phyloP scores from a whole-genome alignment of 2,329 filamentous ascomycete genomes.

The Phaeosphaeria sp. region DNA sequence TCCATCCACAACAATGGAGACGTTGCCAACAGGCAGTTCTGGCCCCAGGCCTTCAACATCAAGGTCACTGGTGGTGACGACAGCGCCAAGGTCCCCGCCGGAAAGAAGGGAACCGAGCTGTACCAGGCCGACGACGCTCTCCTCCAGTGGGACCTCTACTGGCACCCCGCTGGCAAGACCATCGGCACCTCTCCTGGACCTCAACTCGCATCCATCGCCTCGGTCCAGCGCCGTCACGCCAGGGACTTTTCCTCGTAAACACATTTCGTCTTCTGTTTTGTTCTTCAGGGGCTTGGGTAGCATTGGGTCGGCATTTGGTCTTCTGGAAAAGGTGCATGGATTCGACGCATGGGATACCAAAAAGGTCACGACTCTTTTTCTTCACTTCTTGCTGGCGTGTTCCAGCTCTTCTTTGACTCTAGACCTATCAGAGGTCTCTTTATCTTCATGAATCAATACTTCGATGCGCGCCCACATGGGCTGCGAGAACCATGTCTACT shows the following conservation, averaged over 20 bases:
- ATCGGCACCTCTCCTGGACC: constrained; percentile 31
- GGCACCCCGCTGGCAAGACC: constrained; percentile 35
- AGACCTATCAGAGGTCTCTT: neutral
- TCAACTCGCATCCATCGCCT: constrained; percentile 25
- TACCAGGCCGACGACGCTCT: constrained; percentile 36
- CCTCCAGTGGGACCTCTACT: constrained; percentile 39
- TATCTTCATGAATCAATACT: neutral
- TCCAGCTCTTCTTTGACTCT: neutral
- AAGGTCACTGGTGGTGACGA: constrained; percentile 40
- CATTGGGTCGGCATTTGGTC: neutral
- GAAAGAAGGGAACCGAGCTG: constrained; percentile 40
- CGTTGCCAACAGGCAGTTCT: constrained; percentile 41
- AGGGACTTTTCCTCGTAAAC: constrained; percentile 36
- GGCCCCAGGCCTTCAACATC: constrained; percentile 47
- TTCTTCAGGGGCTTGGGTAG: neutral
- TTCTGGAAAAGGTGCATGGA: neutral
- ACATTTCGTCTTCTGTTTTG: neutral
- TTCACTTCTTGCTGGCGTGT: neutral
- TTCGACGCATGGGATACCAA: neutral
- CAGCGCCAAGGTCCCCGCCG: constrained; percentile 28
- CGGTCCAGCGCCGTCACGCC: constrained; percentile 24
- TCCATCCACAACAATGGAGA: constrained; percentile 46
- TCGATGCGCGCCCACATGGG: neutral
- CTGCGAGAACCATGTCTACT: neutral
- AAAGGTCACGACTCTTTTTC: neutral